Evolutionary conservation across 305 asterid genomes (phyloP).

Genomic region (Lippia alba): DNA sequence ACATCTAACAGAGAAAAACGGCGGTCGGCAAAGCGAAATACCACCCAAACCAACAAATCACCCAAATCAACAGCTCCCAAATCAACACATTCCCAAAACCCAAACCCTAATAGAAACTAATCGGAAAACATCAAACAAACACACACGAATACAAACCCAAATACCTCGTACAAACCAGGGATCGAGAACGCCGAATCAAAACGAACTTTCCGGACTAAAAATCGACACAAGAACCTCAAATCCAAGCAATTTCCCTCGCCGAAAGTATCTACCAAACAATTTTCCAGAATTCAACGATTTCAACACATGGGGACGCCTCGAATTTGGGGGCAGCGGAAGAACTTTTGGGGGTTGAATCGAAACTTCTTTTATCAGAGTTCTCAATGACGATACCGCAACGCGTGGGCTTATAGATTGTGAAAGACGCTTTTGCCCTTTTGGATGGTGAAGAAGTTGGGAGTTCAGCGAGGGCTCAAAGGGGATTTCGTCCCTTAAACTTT

Average conservation of each 20-base stretch:
- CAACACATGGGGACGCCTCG: constrained; percentile 32
- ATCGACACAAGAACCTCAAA: constrained; percentile 25
- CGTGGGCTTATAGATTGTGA: constrained; percentile 11
- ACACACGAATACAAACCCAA: neutral
- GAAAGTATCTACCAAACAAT: constrained; percentile 7
- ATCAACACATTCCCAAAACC: constrained; percentile 18
- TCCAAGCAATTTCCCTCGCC: neutral
- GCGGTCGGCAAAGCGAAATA: neutral
- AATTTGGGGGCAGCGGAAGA: constrained; percentile 34
- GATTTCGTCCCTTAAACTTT: neutral
- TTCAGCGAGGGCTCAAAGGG: neutral
- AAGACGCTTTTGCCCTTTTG: constrained; percentile 32
- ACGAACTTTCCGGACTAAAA: neutral
- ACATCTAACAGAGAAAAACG: neutral
- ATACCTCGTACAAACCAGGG: constrained; percentile 33
- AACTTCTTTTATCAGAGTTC: neutral
- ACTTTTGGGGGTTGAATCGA: constrained; percentile 22
- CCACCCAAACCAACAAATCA: constrained; percentile 22
- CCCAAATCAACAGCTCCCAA: constrained; percentile 12
- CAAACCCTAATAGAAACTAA: constrained; percentile 14
- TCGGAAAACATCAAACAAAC: neutral
- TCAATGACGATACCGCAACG: constrained; percentile 15
- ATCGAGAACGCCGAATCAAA: constrained; percentile 34
- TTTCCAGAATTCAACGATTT: constrained; percentile 21
- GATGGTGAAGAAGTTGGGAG: too few species aligned